phyloP scores from a whole-genome alignment of 306 rosid species.

The Vigna reflexopilosa region DNA sequence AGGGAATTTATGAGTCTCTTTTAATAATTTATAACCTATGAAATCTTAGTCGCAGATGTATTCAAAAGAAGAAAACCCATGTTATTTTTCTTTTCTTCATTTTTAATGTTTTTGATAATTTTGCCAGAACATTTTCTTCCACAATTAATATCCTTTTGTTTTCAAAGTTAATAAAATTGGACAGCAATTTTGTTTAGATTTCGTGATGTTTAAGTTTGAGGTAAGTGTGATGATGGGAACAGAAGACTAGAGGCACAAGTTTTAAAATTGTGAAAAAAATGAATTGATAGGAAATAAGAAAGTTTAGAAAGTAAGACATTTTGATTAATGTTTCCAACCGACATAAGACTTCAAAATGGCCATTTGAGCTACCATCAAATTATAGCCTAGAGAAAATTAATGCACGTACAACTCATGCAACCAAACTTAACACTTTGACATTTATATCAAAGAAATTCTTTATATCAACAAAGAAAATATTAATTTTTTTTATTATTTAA shows the following conservation, averaged over 20 bases:
- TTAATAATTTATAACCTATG: not conserved
- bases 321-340: constrained; percentile 40
- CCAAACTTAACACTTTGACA: constrained; percentile 14
- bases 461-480: too few species aligned
- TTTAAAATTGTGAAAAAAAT: not conserved
- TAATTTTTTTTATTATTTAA: too few species aligned
- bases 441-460: too few species aligned
- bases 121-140: not conserved
- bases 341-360: constrained; percentile 30
- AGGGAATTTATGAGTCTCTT: not conserved
- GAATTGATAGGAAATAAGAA: constrained; percentile 7
- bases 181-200: constrained; percentile 2
- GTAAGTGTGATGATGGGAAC: not conserved
- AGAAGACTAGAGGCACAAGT: constrained; percentile 14
- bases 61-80: not conserved
- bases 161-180: not conserved
- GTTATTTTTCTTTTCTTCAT: not conserved
- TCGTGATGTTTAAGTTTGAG: constrained; percentile 31
- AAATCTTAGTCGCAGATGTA: not conserved
- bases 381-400: constrained; percentile 23
- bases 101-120: not conserved
- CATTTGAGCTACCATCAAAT: constrained; percentile 46
- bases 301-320: constrained; percentile 38
- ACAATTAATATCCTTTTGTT: too few species aligned
- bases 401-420: constrained; percentile 29